A percentile compares a stretch with the other conserved stretches of the same genome.
Evolutionary conservation across 768 basidiomycete genomes (phyloP).

Genomic region (Clathrus columnatus): DNA sequence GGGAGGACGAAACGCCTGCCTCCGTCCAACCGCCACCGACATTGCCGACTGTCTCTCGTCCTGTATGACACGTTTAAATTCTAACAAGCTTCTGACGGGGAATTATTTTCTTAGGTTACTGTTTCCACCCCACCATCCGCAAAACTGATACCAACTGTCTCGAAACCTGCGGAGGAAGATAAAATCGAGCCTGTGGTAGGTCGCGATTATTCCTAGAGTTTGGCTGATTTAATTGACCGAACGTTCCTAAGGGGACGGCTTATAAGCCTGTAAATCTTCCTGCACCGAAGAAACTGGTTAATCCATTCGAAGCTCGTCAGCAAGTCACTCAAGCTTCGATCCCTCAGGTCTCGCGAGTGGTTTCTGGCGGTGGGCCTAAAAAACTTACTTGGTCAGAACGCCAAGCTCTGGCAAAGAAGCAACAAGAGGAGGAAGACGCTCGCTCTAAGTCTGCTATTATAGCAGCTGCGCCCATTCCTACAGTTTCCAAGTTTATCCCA

Average conservation of each 20-base stretch:
- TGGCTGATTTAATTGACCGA: not conserved
- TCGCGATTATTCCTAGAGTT: not conserved
- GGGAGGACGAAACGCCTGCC: slow-evolving; percentile 37
- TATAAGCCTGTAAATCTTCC: slow-evolving; percentile 84
- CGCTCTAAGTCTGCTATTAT: slow-evolving; percentile 51
- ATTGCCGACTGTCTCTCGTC: not conserved
- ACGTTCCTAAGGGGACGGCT: slow-evolving; percentile 51
- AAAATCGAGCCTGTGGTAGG: slow-evolving; percentile 68
- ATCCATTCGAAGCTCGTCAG: slow-evolving; percentile 46
- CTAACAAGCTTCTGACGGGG: not conserved
- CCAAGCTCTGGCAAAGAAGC: slow-evolving; percentile 85
- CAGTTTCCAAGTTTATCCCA: slow-evolving; percentile 11
- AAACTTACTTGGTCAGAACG: slow-evolving; percentile 93
- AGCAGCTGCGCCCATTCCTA: slow-evolving; percentile 25
- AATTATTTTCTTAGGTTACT: not conserved
- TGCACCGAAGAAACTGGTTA: slow-evolving; percentile 80
- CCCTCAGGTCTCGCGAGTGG: not conserved
- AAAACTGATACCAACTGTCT: slow-evolving; percentile 23
- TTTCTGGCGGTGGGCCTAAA: slow-evolving; percentile 37
- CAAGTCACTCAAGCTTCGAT: slow-evolving; percentile 8
- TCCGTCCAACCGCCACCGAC: slow-evolving; percentile 10
- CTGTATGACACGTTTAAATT: not conserved
- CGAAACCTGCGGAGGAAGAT: slow-evolving; percentile 71
- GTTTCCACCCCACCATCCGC: not conserved
- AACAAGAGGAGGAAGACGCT: slow-evolving; percentile 68